These are phyloP conservation scores for Aristolochia californica DNA, from an alignment of 164 flowering plant genomes.

Conservation along the genomic window DNA sequence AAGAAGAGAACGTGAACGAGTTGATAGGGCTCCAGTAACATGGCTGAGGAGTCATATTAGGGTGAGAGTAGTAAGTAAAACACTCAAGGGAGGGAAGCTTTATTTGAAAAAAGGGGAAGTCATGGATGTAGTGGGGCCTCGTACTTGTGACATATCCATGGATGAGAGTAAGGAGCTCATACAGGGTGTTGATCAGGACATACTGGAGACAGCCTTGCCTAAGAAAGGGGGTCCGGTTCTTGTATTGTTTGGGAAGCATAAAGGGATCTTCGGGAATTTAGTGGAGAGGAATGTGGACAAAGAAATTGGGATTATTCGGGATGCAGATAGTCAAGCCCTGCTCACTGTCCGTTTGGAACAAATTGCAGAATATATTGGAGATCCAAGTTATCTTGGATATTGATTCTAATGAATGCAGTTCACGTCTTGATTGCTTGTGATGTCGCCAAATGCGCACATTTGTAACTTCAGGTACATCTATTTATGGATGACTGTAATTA, in stretches of 20 bases:
- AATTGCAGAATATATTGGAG: slow-evolving; percentile 78
- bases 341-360: slow-evolving; percentile 63
- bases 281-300: slow-evolving; percentile 51
- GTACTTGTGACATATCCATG: slow-evolving; percentile 53
- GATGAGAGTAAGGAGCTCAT: slow-evolving; percentile 65
- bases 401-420: slow-evolving; percentile 19
- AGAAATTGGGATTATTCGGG: slow-evolving; percentile 60
- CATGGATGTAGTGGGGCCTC: slow-evolving; percentile 73
- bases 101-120: slow-evolving; percentile 73
- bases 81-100: slow-evolving; percentile 59
- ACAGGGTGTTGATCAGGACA: slow-evolving; percentile 63
- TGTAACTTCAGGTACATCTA: too few relatives aligned
- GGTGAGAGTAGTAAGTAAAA: slow-evolving; percentile 64
- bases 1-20: neutral
- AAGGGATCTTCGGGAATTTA: slow-evolving; percentile 63
- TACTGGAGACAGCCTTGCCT: slow-evolving; percentile 77
- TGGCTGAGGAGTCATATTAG: slow-evolving; percentile 76
- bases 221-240: slow-evolving; percentile 60
- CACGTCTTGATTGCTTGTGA: too few relatives aligned
- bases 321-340: slow-evolving; percentile 64
- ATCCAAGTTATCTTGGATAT: slow-evolving; percentile 65
- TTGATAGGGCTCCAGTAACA: slow-evolving; percentile 11
- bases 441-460: too few relatives aligned
- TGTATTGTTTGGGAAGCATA: slow-evolving; percentile 64
- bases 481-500: too few relatives aligned